phyloP scores from a whole-genome alignment of 768 basidiomycete genomes.

The Boletellus ananiceps region DNA sequence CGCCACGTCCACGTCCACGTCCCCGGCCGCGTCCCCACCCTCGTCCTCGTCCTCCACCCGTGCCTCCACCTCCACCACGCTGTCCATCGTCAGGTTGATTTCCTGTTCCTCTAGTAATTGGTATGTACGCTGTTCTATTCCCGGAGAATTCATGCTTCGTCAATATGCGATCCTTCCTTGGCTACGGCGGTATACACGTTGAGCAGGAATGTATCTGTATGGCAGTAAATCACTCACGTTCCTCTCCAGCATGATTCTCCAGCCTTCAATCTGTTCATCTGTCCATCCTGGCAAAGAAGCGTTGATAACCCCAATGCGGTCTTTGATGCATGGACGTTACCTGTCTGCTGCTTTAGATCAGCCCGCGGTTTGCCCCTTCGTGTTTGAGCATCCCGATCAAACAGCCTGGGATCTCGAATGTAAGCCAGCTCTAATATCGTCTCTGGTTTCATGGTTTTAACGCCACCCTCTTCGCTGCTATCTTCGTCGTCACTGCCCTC shows the following conservation, averaged over 20 bases:
- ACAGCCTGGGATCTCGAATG: slow-evolving; percentile 66
- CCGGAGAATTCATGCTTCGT: slow-evolving; percentile 75
- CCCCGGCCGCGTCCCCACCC: slow-evolving; percentile 38
- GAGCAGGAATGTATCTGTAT: slow-evolving; percentile 6
- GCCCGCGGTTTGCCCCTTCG: slow-evolving; percentile 62
- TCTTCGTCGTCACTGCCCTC: slow-evolving; percentile 41
- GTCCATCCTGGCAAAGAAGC: slow-evolving; percentile 48
- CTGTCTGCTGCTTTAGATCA: slow-evolving; percentile 66
- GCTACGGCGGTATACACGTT: slow-evolving; percentile 36
- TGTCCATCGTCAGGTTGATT: slow-evolving; percentile 11
- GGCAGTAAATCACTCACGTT: slow-evolving; percentile 52
- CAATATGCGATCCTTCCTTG: slow-evolving; percentile 68
- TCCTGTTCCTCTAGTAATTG: neutral
- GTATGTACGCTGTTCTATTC: slow-evolving; percentile 37
- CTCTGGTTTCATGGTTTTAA: slow-evolving; percentile 40
- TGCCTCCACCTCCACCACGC: slow-evolving; percentile 12
- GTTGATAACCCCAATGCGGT: neutral
- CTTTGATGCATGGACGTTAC: slow-evolving; percentile 31
- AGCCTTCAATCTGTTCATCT: slow-evolving; percentile 89
- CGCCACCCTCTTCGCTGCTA: slow-evolving; percentile 24
- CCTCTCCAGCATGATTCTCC: slow-evolving; percentile 84
- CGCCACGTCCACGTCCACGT: slow-evolving; percentile 36
- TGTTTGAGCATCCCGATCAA: slow-evolving; percentile 72
- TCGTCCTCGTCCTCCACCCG: slow-evolving; percentile 34
- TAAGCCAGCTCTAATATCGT: slow-evolving; percentile 75